A percentile compares a stretch with the other conserved stretches of the same genome.
phyloP scores from a whole-genome alignment of 2,329 filamentous ascomycete genomes.

The Elsinoe batatas region DNA sequence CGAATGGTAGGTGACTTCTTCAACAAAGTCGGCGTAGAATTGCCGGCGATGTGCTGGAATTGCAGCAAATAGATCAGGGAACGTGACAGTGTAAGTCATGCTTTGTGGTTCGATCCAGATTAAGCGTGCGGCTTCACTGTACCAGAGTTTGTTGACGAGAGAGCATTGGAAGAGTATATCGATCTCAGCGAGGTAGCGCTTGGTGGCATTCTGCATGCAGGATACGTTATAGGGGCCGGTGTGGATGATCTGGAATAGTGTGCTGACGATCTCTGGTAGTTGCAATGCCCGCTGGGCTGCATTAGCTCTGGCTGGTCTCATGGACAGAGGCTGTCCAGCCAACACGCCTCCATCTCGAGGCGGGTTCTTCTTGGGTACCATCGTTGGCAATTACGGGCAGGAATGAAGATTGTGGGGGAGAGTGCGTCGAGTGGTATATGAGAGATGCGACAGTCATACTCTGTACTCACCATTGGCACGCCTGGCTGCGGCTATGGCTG shows the following conservation, averaged over 20 bases:
- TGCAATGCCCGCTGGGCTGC: not conserved
- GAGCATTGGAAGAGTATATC: not conserved
- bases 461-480: not conserved
- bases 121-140: not conserved
- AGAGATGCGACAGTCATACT: no score
- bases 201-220: not conserved
- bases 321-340: not conserved
- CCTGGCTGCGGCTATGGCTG: not conserved
- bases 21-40: not conserved
- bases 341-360: no score
- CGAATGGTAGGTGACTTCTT: not conserved
- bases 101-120: not conserved
- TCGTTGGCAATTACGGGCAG: no score
- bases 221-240: not conserved
- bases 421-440: no score
- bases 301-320: not conserved
- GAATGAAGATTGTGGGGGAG: no score
- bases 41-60: constrained; percentile 2
- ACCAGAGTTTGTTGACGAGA: constrained; percentile 2
- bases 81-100: not conserved
- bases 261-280: not conserved
- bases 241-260: not conserved
- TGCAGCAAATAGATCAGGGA: not conserved
- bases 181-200: not conserved
- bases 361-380: no score